Evolutionary conservation across 179 eudicot species (phyloP), one percentile per base, ranked within the genome.

Genomic region (Heliamphora pulchella): DNA sequence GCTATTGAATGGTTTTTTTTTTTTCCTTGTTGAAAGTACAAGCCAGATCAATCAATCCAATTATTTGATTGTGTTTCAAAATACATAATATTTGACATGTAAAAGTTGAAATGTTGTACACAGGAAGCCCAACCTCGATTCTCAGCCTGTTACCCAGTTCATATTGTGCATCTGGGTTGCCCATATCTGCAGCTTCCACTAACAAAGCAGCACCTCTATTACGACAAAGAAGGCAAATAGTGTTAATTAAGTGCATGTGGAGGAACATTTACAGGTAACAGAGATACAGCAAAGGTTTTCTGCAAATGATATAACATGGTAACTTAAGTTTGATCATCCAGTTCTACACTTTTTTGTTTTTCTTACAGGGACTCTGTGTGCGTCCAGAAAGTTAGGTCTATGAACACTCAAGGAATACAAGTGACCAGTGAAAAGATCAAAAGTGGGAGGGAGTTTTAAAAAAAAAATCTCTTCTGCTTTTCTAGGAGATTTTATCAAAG

Each of bases 121-220:
- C 8, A 39, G 41, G 72, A 70, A 81, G 22, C 61, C 79, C 85
- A 58, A 94, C 97, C 92, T 95, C 94, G 66, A 92, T 87, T 88
- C 98, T 89, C 80, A 94, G 87, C 76, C 82, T 87, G 84, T 91
- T 87, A 86, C 91, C 97, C 62, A 94, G 75, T 48, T 93, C 98
- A 82, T 89, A 93, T 63, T 85, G 92, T 44, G 98, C 98, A 82
- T 95, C 98, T 46, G 97, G 78, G 82, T 93, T 81, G 58, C 98
- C 97, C 98, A 93, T 95, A 80, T 95, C 93, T 46, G 98, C 96
- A 85, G 98, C 97, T 92, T 95, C 98, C 78, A 94, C 93, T 78
- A 94, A 82, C 85, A 94, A 88, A 82, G 98, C 95, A 89, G 92
- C 97, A 22, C 98, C 97, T 79, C 97, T 94, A 78, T 80, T 53